Evolutionary conservation across 2,329 filamentous ascomycete genomes (phyloP).

Genomic region (Aspergillus arachidicola): DNA sequence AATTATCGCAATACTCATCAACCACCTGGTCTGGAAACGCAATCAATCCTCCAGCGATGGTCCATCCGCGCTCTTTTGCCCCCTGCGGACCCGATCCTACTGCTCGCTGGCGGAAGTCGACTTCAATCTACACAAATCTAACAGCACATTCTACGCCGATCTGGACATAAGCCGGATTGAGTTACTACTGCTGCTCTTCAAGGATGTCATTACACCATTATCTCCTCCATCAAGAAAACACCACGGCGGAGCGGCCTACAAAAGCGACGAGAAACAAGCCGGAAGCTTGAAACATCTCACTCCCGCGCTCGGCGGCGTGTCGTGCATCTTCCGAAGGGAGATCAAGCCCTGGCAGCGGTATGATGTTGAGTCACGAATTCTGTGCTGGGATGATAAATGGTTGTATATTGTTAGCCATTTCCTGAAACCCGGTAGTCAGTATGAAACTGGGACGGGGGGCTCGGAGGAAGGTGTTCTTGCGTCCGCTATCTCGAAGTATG

Average conservation of each 20-base stretch:
- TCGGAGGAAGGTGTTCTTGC: neutral
- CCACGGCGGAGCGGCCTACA: neutral
- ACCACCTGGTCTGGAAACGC: neutral
- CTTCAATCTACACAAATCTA: conserved; percentile 4
- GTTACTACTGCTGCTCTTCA: neutral
- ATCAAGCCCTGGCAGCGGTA: conserved; percentile 5
- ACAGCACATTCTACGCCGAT: conserved; percentile 7
- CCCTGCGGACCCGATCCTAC: neutral
- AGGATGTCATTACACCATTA: neutral
- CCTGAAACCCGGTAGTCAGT: neutral
- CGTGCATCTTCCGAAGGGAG: conserved; percentile 1
- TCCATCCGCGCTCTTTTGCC: neutral
- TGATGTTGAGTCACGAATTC: neutral
- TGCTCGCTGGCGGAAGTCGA: neutral
- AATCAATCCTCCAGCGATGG: neutral
- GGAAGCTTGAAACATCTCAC: neutral
- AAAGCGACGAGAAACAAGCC: neutral
- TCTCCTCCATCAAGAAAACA: neutral
- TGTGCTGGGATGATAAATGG: conserved; percentile 5
- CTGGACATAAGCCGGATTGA: neutral
- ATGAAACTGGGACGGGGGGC: neutral
- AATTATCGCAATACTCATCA: neutral
- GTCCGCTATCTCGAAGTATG: neutral
- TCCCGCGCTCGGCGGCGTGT: neutral
- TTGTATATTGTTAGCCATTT: conserved; percentile 4